A percentile compares a stretch with the other conserved stretches of the same genome.
These are phyloP conservation scores for Pythium phragmiticola DNA, from an alignment of 352 stramenopile genomes.

Conservation along the genomic window DNA sequence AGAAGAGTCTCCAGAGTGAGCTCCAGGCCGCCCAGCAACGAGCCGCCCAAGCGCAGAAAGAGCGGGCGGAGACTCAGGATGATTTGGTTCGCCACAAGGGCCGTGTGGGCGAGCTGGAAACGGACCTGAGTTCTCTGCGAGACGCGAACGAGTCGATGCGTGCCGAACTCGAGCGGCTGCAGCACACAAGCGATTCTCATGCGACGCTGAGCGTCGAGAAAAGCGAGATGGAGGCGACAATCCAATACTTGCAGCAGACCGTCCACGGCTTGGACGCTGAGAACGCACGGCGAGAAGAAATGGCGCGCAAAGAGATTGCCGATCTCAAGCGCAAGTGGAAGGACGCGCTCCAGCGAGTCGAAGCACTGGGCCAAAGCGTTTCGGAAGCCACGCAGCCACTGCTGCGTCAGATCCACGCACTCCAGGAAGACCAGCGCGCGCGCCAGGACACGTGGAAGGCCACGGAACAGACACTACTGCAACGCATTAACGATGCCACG, in stretches of 20 bases:
- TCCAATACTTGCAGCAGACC: constrained; percentile 62
- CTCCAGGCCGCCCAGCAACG: constrained; percentile 30
- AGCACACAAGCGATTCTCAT: constrained; percentile 46
- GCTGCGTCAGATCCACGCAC: constrained; percentile 61
- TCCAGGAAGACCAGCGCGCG: constrained; percentile 65
- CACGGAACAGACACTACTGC: constrained; percentile 42
- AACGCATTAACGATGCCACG: constrained; percentile 40
- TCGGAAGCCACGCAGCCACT: constrained; percentile 77
- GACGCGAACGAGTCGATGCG: constrained; percentile 36
- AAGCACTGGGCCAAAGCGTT: constrained; percentile 63
- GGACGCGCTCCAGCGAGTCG: constrained; percentile 62
- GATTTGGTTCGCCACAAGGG: constrained; percentile 35
- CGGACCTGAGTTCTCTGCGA: constrained; percentile 31
- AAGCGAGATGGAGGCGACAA: constrained; percentile 53
- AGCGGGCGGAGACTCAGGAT: constrained; percentile 27
- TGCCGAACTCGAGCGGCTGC: constrained; percentile 39
- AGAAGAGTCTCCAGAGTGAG: constrained; percentile 38
- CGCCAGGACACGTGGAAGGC: constrained; percentile 59
- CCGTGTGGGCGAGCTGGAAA: constrained; percentile 26
- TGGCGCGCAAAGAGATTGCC: constrained; percentile 46
- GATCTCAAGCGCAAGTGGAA: constrained; percentile 82
- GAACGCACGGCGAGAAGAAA: constrained; percentile 54
- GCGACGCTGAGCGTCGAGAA: constrained; percentile 52
- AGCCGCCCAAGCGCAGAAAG: constrained; percentile 25
- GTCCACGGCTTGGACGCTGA: constrained; percentile 57